Evolutionary conservation across 495 filamentous ascomycete genomes (phyloP), one percentile per base, ranked within the genome.

Genomic region (Wilcoxina mikolae): DNA sequence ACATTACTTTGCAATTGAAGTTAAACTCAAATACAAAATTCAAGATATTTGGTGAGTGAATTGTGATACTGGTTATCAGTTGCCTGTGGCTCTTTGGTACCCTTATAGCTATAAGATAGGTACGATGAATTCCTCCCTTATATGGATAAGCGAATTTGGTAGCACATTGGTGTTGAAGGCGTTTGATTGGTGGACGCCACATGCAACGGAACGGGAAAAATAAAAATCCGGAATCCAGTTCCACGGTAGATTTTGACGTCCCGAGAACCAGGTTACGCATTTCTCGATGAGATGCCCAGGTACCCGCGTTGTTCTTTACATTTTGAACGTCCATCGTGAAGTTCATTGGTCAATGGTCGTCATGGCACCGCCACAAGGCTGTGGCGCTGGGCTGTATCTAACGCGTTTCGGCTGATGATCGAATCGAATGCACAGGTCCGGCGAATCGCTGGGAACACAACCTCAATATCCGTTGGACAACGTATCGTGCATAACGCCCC

Each of bases 401-500:
- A n/a, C n/a, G n/a, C n/a, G n/a, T n/a, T 45, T n/a, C n/a, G 27
- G 27, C n/a, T 58, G 27, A 56, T 59, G 28, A 53, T 39, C n/a
- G n/a, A n/a, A n/a, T n/a, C 58, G 58, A 55, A 54, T 54, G 24
- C 29, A 38, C 31, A 45, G 38, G 17, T 50, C 35, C 51, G 42
- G 42, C 26, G 43, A 20, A 47, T 27, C 28, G 47, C 17, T 25
- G 35, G 51, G 43, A 46, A 43, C 46, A 27, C 26, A 42, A 59
- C 57, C 54, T 28, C 53, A 44, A 31, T 29, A 29, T 43, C 24
- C 26, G 27, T 53, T 58, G 51, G 59, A 60, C 59, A 61, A 54
- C 59, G 57, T 58, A 56, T 61, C 59, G 59, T 61, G 59, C 59
- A 61, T 61, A 47, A 28, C 24, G 23, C 25, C 28, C 28, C 20